A percentile compares a stretch with the other conserved stretches of the same genome.
Evolutionary conservation across 225 moss, liverwort and hornwort species (phyloP).

Genomic region (Pseudoscleropodium purum): DNA sequence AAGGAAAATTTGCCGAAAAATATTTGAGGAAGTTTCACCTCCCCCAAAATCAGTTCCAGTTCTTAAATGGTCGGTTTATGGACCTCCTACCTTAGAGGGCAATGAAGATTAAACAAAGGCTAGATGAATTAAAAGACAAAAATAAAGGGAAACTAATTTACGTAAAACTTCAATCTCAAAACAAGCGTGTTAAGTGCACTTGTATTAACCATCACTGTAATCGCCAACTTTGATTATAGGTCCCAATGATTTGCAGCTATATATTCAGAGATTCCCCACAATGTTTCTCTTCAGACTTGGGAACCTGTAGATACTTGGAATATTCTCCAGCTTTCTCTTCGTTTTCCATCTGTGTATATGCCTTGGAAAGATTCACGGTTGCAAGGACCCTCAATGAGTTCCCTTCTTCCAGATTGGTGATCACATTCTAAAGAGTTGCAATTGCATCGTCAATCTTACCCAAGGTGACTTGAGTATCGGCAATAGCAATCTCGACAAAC

Average conservation of each 20-base stretch:
- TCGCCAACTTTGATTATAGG: neutral
- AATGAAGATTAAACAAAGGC: neutral
- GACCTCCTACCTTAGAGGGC: too few relatives aligned
- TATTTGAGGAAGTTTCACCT: too few relatives aligned
- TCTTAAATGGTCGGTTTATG: too few relatives aligned
- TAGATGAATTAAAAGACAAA: neutral
- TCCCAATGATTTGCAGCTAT: neutral
- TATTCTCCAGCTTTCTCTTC: constrained; percentile 39
- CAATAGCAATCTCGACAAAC: constrained; percentile 84
- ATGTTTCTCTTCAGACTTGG: neutral
- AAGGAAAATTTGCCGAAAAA: too few relatives aligned
- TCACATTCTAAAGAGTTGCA: constrained; percentile 52
- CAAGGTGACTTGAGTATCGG: constrained; percentile 70
- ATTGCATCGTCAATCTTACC: constrained; percentile 77
- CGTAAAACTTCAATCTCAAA: neutral
- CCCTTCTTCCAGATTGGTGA: constrained; percentile 56
- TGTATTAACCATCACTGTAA: neutral
- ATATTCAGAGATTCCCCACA: neutral
- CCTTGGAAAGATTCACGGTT: constrained; percentile 78
- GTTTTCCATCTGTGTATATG: constrained; percentile 43
- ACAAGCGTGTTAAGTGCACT: neutral
- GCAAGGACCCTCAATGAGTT: constrained; percentile 60
- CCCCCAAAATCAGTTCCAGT: too few relatives aligned
- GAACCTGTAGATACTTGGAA: constrained; percentile 6
- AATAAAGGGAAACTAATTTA: neutral